Base-by-base conservation (phyloP, 2,329 filamentous ascomycete genomes). In the Hawksworthiomyces lignivorus region DNA sequence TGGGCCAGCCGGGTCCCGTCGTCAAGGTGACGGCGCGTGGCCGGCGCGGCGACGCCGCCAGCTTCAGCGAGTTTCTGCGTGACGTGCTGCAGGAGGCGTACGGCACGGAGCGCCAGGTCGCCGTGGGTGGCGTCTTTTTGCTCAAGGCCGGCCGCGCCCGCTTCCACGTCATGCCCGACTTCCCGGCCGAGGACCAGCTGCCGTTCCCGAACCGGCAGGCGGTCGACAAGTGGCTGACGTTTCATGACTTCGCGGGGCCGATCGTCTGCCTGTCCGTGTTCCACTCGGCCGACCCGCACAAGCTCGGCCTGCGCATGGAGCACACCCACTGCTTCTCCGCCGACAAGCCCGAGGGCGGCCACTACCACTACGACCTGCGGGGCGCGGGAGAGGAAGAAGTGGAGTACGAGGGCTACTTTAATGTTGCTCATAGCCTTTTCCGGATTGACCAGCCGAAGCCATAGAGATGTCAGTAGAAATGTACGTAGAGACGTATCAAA, bases 401-500 rank as follows among this genome's bases (percentile, higher is more conserved):
- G 9, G 64, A 69, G 41, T 70, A 70, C 48, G 65, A 69, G 45
- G 67, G 56, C 1, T 70, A 67, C 50, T 66, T 70, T 22, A 68
- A 69, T 45, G 56, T 61, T 7, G 67, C 64, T 4, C 57, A 63
- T 21, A 42, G 48, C 4, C 41, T 70, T 2, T 68, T 66, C 46
- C 53, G 64, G 9, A 39, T 44, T 7, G 42, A 44, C n/a, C 31
- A 26, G 12, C 24, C 24, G 12, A 26, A 26, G 24, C 8, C 8
- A 8, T 26, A 26, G 24, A 26, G 12, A 26, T 26, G n/a, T n/a
- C n/a, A n/a, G n/a, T n/a, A n/a, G n/a, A n/a, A n/a, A n/a, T n/a
- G n/a, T n/a, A n/a, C n/a, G n/a, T n/a, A n/a, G n/a, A n/a, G n/a
- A n/a, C n/a, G n/a, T n/a, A n/a, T n/a, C n/a, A n/a, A n/a, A n/a